Evolutionary conservation across 1,284 basidiomycete species (phyloP).

Genomic region (Heterobasidion occidentale): DNA sequence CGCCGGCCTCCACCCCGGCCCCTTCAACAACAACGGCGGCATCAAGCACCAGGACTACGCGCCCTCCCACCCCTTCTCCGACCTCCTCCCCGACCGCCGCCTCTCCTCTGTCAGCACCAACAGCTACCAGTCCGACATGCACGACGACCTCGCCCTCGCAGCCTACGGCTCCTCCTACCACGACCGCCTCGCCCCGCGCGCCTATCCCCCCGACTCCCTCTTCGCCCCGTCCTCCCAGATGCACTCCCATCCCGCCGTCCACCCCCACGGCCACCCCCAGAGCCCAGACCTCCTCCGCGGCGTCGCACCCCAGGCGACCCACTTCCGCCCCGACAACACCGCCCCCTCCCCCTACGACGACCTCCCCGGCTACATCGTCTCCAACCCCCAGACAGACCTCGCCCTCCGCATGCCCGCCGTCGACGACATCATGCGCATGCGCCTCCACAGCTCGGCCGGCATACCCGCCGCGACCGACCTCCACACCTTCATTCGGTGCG

Average conservation of each 20-base stretch:
- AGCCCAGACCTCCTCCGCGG: constrained; percentile 46
- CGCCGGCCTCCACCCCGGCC: constrained; percentile 39
- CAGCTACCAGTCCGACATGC: constrained; percentile 47
- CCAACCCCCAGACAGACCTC: constrained; percentile 45
- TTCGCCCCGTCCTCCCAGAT: constrained; percentile 21
- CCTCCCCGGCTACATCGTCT: constrained; percentile 45
- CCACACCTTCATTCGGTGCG: constrained; percentile 72
- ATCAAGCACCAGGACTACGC: constrained; percentile 45
- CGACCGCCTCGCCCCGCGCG: constrained; percentile 38
- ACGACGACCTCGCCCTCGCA: constrained; percentile 52
- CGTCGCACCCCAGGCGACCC: constrained; percentile 62
- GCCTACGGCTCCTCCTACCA: constrained; percentile 38
- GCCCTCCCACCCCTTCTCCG: constrained; percentile 35
- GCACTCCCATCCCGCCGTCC: constrained; percentile 12
- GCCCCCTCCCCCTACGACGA: constrained; percentile 43
- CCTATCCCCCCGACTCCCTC: constrained; percentile 42
- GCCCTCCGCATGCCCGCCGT: constrained; percentile 51
- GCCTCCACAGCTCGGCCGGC: constrained; percentile 46
- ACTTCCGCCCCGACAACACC: constrained; percentile 28
- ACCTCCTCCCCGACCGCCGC: constrained; percentile 51
- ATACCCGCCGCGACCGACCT: constrained; percentile 62
- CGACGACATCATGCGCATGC: constrained; percentile 55
- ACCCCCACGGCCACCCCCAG: no score
- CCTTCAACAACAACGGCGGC: constrained; percentile 33
- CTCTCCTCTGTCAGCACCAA: constrained; percentile 20